Conservation (phyloP, 768 basidiomycete species). For the Piloderma croceum region DNA sequence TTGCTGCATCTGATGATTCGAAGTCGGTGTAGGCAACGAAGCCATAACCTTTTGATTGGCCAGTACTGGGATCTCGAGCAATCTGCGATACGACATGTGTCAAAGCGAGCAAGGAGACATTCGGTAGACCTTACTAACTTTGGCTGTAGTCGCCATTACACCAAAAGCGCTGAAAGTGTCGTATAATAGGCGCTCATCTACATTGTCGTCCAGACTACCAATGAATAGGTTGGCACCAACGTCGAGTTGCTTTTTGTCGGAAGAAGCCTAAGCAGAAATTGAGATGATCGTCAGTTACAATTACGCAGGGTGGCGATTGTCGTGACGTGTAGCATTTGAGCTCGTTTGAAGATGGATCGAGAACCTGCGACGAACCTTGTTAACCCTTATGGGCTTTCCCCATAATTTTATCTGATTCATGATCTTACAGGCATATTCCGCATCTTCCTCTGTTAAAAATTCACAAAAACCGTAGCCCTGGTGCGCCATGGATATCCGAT, state of each 20-base stretch:
- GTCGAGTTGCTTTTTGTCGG: conserved; percentile 96
- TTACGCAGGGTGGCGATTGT: conserved; percentile 3
- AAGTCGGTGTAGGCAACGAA: conserved; percentile 98
- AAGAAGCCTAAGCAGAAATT: conserved; percentile 65
- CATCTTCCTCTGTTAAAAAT: conserved; percentile 97
- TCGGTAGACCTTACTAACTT: no score
- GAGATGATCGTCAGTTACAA: conserved; percentile 2
- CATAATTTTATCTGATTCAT: conserved; percentile 99
- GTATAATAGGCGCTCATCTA: conserved; percentile 87
- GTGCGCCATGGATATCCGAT: conserved; percentile 96
- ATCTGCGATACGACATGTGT: conserved; percentile 46
- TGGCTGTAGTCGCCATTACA: conserved; percentile 85
- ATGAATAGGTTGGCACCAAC: conserved; percentile 97
- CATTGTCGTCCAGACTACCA: conserved; percentile 91
- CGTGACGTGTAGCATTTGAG: conserved; percentile 10
- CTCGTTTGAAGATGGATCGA: conserved; percentile 1
- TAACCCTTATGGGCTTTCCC: conserved; percentile 97
- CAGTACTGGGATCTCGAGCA: conserved; percentile 79
- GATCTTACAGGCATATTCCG: conserved; percentile 99
- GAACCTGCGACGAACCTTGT: conserved; percentile 68
- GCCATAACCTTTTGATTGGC: conserved; percentile 92
- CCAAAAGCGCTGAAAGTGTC: conserved; percentile 97
- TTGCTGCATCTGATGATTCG: conserved; percentile 92
- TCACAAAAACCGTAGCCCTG: conserved; percentile 99
- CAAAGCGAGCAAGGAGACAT: conserved; percentile 5